Base-by-base conservation (phyloP, 2,329 filamentous ascomycete genomes). In the Fusarium piperis region DNA sequence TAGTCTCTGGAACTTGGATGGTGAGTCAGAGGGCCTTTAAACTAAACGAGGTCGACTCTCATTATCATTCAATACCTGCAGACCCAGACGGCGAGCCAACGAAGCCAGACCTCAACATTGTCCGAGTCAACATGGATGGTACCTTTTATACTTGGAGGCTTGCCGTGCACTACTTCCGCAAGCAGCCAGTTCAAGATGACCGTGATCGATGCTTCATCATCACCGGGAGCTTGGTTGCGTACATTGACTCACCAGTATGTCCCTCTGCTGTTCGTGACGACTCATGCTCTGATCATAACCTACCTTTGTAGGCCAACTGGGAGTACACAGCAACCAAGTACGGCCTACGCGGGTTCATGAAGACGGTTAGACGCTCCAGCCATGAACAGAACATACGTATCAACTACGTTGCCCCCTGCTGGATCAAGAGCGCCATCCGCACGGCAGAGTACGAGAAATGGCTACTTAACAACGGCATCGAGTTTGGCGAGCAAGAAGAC, bases 171-270 rank as follows among this genome's bases (percentile, higher is more conserved):
- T 85, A 85, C 65, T 86, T 86, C 71, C 74, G 83, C 2, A 78
- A 81, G 48, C 80, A 83, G 35, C 81, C 82, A 0, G 79, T 81
- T 16, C 77, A 68, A 0, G 73, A 78, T 0, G 78, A 81, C 1
- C 75, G 81, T 8, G 84, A 87, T 63, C 80, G 85, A 1, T 85
- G 84, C 62, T 82, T 88, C 38, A 84, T 87, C 53, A 82, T 87
- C 23, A 86, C 82, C 0, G 83, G 83, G 5, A 85, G 83, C 61
- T 81, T 87, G 74, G 84, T 84, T 0, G 82, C 81, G 0, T 87
- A 81, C 73, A 81, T 85, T 52, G 86, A 87, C 65, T 81, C 81
- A 9, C 82, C 82, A 26, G 77, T 78, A 70, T 28, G 72, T 58
- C 0, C 13, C 1, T 56, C 23, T n/a, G 6, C 15, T 28, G 16